Percentiles rank a stretch among this genome's conserved stretches.
phyloP scores from a whole-genome alignment of 2,329 filamentous ascomycete genomes.

The Cytospora mali region DNA sequence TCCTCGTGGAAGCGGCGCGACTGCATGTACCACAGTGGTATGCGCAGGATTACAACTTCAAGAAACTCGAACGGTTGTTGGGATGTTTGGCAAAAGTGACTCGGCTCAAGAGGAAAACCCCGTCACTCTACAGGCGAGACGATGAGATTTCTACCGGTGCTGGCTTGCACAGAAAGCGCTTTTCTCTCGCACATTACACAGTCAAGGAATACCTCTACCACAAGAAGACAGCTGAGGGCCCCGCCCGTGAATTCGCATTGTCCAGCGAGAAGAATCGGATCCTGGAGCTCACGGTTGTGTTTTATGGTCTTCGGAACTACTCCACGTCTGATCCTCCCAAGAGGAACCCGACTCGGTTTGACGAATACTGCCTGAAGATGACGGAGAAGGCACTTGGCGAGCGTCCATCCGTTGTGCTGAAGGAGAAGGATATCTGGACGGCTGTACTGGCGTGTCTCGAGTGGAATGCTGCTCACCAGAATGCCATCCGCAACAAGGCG shows the following conservation, averaged over 20 bases:
- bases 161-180: not conserved
- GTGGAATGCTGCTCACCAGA: not conserved
- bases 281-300: slow-evolving; percentile 14
- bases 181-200: slow-evolving; percentile 20
- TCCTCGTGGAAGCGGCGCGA: slow-evolving; percentile 5
- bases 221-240: not conserved
- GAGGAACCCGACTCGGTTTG: not conserved
- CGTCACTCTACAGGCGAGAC: not conserved
- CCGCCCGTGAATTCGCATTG: not conserved
- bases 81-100: slow-evolving; percentile 9
- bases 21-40: not conserved
- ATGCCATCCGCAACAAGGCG: not conserved
- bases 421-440: not conserved
- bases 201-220: slow-evolving; percentile 22
- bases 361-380: slow-evolving; percentile 18
- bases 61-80: slow-evolving; percentile 2
- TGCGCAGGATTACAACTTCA: not conserved
- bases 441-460: slow-evolving; percentile 3
- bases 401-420: not conserved
- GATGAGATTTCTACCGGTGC: not conserved
- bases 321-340: no score
- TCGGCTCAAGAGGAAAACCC: not conserved
- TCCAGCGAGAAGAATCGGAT: not conserved
- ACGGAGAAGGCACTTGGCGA: slow-evolving; percentile 8
- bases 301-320: slow-evolving; percentile 10